Evolutionary conservation across 768 basidiomycete species (phyloP).

Genomic region (Tylopilus sp.): DNA sequence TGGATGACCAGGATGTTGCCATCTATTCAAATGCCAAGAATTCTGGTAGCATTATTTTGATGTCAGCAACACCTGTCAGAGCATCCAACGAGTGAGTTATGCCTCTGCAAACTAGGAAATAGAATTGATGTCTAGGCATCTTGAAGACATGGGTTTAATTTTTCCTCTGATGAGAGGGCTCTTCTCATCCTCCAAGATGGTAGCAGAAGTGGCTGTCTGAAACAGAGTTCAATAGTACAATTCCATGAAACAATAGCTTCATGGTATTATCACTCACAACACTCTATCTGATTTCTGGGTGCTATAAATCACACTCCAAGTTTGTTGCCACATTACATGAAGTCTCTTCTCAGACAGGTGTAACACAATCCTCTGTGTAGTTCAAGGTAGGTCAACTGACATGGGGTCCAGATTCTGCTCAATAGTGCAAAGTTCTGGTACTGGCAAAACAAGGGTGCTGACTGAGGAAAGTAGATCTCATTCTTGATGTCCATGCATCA

Average conservation of each 20-base stretch:
- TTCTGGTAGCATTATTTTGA: constrained; percentile 10
- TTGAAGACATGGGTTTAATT: constrained; percentile 5
- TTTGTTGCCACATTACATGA: constrained; percentile 21
- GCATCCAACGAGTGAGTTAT: not conserved
- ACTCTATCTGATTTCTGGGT: constrained; percentile 27
- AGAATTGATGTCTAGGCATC: not conserved
- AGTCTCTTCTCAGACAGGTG: not conserved
- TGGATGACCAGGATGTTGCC: constrained; percentile 3
- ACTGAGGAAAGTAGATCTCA: no score
- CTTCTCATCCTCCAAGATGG: constrained; percentile 16
- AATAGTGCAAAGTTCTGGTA: no score
- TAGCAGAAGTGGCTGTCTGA: constrained; percentile 17
- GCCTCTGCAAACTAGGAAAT: not conserved
- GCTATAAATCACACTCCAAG: constrained; percentile 20
- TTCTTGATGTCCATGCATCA: no score
- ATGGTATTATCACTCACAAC: constrained; percentile 15
- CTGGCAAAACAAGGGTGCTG: no score
- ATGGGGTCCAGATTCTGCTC: no score
- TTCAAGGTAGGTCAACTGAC: constrained; percentile 13
- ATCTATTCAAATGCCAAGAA: constrained; percentile 5
- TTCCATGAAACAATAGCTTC: constrained; percentile 16
- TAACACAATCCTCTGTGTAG: constrained; percentile 4
- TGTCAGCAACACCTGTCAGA: constrained; percentile 4
- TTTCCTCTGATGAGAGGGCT: constrained; percentile 26
- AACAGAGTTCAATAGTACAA: constrained; percentile 28